Conservation (phyloP, 2,329 filamentous ascomycete genomes). For the Emericellopsis atlantica region DNA sequence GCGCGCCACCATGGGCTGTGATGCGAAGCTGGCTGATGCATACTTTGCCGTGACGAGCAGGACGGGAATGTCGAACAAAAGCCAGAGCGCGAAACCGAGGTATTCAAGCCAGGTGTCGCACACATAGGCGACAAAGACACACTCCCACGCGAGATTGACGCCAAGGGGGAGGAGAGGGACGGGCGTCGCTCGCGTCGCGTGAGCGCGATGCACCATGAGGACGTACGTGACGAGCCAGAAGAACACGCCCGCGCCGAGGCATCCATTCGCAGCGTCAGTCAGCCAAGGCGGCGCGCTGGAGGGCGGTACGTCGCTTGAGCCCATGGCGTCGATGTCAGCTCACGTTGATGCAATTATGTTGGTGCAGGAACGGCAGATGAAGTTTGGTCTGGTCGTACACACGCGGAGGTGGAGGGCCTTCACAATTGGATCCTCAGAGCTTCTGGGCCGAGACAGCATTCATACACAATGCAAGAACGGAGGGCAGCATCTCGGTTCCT, state of each 20-base stretch:
- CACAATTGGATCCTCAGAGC: no score
- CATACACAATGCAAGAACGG: no score
- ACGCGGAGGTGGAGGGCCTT: no score
- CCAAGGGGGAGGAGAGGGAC: conserved; percentile 35
- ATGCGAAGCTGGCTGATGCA: conserved; percentile 27
- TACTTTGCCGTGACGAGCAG: conserved; percentile 31
- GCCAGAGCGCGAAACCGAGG: conserved; percentile 31
- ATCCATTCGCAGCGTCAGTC: conserved; percentile 18
- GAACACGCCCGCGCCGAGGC: conserved; percentile 21
- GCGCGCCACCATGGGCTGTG: conserved; percentile 24
- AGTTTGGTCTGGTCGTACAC: no score
- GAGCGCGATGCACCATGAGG: conserved; percentile 30
- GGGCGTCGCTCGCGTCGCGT: conserved; percentile 32
- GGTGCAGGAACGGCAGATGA: background rate
- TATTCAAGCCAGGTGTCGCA: conserved; percentile 28
- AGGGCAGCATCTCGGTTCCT: no score
- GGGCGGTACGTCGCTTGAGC: conserved; percentile 23
- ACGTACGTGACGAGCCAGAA: conserved; percentile 31
- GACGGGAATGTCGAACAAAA: conserved; percentile 33
- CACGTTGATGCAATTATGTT: background rate
- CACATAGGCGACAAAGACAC: conserved; percentile 33
- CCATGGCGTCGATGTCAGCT: conserved; percentile 14
- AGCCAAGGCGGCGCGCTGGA: conserved; percentile 21
- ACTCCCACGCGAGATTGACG: conserved; percentile 38
- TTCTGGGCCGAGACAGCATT: no score